Base-by-base conservation (phyloP, 495 filamentous ascomycete genomes). In the Xylaria grammica region DNA sequence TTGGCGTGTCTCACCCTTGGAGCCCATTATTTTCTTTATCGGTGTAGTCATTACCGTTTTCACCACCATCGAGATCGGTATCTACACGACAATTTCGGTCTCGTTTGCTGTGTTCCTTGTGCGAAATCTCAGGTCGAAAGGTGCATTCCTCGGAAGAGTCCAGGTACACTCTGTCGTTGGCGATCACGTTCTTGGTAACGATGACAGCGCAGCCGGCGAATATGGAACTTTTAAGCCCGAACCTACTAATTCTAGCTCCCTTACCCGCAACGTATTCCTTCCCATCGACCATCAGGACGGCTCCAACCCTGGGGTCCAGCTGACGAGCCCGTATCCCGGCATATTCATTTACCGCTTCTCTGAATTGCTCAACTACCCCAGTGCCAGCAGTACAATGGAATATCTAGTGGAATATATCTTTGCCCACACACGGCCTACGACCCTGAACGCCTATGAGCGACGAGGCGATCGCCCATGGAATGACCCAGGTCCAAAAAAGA, bases 271-370 rank as follows among this genome's bases (percentile, higher is more conserved):
- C 48, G 87, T 97, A 45, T 99, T 94, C 83, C 81, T 99, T n/a
- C 95, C 95, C 5, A 83, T 97, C 65, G 89, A 91, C 65, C 93
- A 94, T 72, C 79, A 82, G 20, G 95, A 98, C 73, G 95, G 95
- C 50, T 93, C 91, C 15, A 99, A 99, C 74, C 95, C 96, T 1
- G 83, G 90, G 20, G 81, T 99, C 60, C 85, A 91, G 3, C 79
- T 96, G 9, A 79, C 89, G 62, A 87, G 85, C 65, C 95, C 95
- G 7, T 93, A 93, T 71, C 94, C 95, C 0, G 95, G 95, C 62
- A 87, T 99, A 69, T 98, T 98, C 81, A 97, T 99, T 74, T 99
- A 97, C 79, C 87, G 95, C 44, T 98, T 99, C 79, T 89, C 92
- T 4, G 95, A 99, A 80, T 93, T 94, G 38, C 97, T 96, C 82